Percentiles rank a stretch among this genome's conserved stretches.
Evolutionary conservation across 257 asterid genomes (phyloP).

Genomic region (Voacanga thouarsii): DNA sequence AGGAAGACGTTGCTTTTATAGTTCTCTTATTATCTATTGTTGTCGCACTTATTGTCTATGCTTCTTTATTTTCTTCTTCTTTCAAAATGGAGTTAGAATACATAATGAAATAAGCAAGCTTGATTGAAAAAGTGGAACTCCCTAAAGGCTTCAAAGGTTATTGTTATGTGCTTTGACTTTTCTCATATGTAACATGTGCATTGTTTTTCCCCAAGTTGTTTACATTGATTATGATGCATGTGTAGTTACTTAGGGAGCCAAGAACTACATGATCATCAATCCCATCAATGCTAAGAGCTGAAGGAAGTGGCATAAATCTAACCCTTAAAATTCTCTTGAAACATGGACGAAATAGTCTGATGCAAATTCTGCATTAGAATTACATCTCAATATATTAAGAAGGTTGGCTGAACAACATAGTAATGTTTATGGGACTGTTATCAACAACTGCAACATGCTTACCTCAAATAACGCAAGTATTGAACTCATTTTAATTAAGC

Average conservation of each 20-base stretch:
- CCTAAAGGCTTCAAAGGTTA: background rate
- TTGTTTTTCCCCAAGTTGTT: conserved; percentile 21
- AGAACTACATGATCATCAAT: conserved; percentile 98
- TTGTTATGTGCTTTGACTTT: background rate
- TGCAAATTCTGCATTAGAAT: conserved; percentile 72
- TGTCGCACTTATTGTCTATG: too few species aligned
- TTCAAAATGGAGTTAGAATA: too few species aligned
- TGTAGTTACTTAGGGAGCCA: conserved; percentile 97
- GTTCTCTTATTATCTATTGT: too few species aligned
- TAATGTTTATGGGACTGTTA: conserved; percentile 49
- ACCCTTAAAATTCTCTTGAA: conserved; percentile 65
- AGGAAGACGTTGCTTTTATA: too few species aligned
- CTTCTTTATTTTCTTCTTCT: too few species aligned
- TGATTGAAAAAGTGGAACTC: too few species aligned
- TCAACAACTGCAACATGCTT: conserved; percentile 58
- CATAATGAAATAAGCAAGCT: too few species aligned
- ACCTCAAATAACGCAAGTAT: conserved; percentile 60
- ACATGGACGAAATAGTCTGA: conserved; percentile 86
- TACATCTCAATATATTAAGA: conserved; percentile 55
- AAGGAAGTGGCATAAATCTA: conserved; percentile 94
- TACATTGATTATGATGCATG: conserved; percentile 17
- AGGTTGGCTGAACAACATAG: conserved; percentile 55
- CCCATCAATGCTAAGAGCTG: conserved; percentile 97
- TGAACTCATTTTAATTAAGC: background rate
- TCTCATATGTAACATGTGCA: conserved; percentile 2